Percentiles rank a stretch among this genome's conserved stretches.
phyloP scores from a whole-genome alignment of 768 basidiomycete species.

The Leccinellum luteum region DNA sequence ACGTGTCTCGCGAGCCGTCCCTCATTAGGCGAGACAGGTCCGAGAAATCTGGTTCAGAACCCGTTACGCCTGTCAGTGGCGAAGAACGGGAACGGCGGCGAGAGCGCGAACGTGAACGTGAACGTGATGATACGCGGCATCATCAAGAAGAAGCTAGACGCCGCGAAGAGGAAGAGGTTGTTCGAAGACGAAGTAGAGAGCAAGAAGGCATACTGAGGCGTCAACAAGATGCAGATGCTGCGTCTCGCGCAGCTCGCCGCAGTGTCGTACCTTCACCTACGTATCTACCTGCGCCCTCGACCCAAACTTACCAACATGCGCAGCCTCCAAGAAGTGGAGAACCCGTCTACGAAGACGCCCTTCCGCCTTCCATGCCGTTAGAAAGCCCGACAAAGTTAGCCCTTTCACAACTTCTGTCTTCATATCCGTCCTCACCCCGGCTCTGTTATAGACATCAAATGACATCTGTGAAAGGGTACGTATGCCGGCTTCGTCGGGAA shows the following conservation, averaged over 20 bases:
- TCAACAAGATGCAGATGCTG: slow-evolving; percentile 58
- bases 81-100: slow-evolving; percentile 27
- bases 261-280: slow-evolving; percentile 29
- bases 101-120: slow-evolving; percentile 17
- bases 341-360: slow-evolving; percentile 28
- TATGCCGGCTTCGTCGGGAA: slow-evolving; percentile 8
- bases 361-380: slow-evolving; percentile 52
- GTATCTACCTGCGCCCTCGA: slow-evolving; percentile 29
- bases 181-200: slow-evolving; percentile 46
- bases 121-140: slow-evolving; percentile 32
- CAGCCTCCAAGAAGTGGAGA: slow-evolving; percentile 32
- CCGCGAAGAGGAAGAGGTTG: slow-evolving; percentile 46
- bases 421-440: slow-evolving; percentile 35
- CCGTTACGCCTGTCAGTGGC: slow-evolving; percentile 27
- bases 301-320: slow-evolving; percentile 33
- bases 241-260: slow-evolving; percentile 44
- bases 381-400: slow-evolving; percentile 61
- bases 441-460: slow-evolving; percentile 23
- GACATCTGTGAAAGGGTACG: slow-evolving; percentile 38
- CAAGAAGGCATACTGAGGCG: slow-evolving; percentile 56
- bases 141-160: slow-evolving; percentile 45
- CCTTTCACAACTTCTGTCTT: slow-evolving; percentile 35
- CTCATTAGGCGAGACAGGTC: slow-evolving; percentile 23
- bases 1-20: slow-evolving; percentile 24
- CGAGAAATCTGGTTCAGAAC: slow-evolving; percentile 23